phyloP scores from a whole-genome alignment of 192 early-diverging fungal species.

The Backusella australiensis region DNA sequence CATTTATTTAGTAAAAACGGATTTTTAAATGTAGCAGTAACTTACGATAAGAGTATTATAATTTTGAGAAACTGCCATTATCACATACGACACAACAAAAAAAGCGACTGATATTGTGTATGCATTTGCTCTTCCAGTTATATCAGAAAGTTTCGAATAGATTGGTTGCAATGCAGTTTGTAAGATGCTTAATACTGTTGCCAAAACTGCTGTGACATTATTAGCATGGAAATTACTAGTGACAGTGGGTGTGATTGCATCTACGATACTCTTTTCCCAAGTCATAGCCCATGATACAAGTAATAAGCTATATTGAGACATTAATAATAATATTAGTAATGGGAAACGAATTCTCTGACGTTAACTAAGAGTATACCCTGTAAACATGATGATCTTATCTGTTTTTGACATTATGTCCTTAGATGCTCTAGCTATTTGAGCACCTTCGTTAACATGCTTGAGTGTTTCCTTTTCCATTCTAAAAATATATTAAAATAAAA shows the following conservation, averaged over 20 bases:
- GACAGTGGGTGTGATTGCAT: slow-evolving; percentile 9
- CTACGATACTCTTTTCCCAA: background rate
- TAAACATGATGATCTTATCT: slow-evolving; percentile 7
- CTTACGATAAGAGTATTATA: slow-evolving; percentile 9
- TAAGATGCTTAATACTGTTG: slow-evolving; percentile 3
- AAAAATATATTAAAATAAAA: background rate
- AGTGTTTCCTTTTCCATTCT: background rate
- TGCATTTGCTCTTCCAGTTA: slow-evolving; percentile 14
- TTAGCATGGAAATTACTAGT: slow-evolving; percentile 10
- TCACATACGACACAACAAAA: background rate
- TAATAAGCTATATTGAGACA: background rate
- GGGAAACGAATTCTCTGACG: background rate
- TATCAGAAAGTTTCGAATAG: slow-evolving; percentile 18
- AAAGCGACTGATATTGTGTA: background rate
- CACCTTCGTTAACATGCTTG: background rate
- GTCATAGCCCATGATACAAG: slow-evolving; percentile 6
- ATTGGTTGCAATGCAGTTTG: slow-evolving; percentile 9
- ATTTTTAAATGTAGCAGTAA: background rate
- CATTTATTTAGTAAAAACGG: background rate
- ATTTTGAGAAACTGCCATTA: background rate
- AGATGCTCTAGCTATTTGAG: background rate
- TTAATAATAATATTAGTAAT: background rate
- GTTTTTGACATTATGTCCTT: background rate
- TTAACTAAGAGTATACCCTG: background rate
- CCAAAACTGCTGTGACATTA: background rate